phyloP scores from a whole-genome alignment of 345 rosid genomes.

The Populus simonii region DNA sequence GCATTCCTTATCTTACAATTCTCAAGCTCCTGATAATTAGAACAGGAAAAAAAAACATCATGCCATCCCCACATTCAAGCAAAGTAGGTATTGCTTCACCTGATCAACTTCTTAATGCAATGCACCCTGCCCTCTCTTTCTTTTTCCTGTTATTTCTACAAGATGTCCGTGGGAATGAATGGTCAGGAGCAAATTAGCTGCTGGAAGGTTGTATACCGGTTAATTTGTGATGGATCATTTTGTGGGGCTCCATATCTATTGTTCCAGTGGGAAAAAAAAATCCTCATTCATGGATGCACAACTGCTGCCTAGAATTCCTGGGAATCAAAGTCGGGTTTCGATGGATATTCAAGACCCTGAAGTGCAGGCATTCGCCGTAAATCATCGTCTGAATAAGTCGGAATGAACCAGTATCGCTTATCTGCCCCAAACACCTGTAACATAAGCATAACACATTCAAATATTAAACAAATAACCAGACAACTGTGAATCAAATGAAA shows the following conservation, averaged over 20 bases:
- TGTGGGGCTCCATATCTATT: constrained; percentile 13
- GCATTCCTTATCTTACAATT: constrained; percentile 15
- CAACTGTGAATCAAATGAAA: background rate
- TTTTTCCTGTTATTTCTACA: constrained; percentile 15
- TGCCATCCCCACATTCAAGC: constrained; percentile 6
- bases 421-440: constrained; percentile 87
- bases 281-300: constrained; percentile 1
- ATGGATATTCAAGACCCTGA: constrained; percentile 90
- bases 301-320: constrained; percentile 51
- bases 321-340: constrained; percentile 72
- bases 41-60: constrained; percentile 7
- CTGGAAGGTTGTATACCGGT: constrained; percentile 7
- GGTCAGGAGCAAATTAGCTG: constrained; percentile 19
- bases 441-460: background rate
- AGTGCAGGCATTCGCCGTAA: constrained; percentile 77
- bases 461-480: background rate
- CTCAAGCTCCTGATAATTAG: constrained; percentile 8
- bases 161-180: constrained; percentile 16
- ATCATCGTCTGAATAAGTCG: constrained; percentile 85
- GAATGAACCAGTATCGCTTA: constrained; percentile 74
- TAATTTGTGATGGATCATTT: constrained; percentile 5
- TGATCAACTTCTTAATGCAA: background rate
- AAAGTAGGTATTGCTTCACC: background rate
- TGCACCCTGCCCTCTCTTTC: background rate
- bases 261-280: constrained; percentile 22